These are phyloP conservation scores for Phytophthora multivora DNA, from an alignment of 352 stramenopile species.

Conservation along the genomic window DNA sequence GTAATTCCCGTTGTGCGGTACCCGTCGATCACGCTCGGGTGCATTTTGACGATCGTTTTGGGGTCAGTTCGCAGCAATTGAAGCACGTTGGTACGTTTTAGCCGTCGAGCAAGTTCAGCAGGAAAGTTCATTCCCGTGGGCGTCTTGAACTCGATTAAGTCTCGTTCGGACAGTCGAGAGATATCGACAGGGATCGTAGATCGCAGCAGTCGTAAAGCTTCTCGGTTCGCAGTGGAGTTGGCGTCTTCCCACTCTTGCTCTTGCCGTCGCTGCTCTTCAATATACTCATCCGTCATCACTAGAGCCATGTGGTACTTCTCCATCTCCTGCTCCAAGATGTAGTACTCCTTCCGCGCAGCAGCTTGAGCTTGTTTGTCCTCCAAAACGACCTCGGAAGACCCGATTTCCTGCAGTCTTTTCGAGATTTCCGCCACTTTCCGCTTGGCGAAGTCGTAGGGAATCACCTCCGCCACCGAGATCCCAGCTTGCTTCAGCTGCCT, in stretches of 20 bases:
- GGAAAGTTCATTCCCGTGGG: slow-evolving; percentile 72
- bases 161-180: slow-evolving; percentile 73
- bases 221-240: slow-evolving; percentile 53
- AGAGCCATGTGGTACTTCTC: slow-evolving; percentile 91
- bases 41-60: slow-evolving; percentile 78
- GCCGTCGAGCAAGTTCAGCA: slow-evolving; percentile 68
- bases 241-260: slow-evolving; percentile 80
- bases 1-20: slow-evolving; percentile 69
- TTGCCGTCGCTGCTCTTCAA: slow-evolving; percentile 68
- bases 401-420: slow-evolving; percentile 82
- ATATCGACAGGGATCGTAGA: slow-evolving; percentile 86
- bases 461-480: slow-evolving; percentile 87
- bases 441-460: slow-evolving; percentile 87
- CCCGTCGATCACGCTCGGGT: slow-evolving; percentile 76
- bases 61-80: slow-evolving; percentile 80
- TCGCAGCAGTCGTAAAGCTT: slow-evolving; percentile 62
- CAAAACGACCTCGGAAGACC: slow-evolving; percentile 66
- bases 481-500: slow-evolving; percentile 75
- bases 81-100: slow-evolving; percentile 91
- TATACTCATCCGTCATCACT: slow-evolving; percentile 90
- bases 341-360: slow-evolving; percentile 83
- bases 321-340: slow-evolving; percentile 90
- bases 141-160: slow-evolving; percentile 55
- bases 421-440: slow-evolving; percentile 81
- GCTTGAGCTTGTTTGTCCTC: slow-evolving; percentile 48